Base-by-base conservation (phyloP, 2,329 filamentous ascomycete species). In the Trichoderma sp. region DNA sequence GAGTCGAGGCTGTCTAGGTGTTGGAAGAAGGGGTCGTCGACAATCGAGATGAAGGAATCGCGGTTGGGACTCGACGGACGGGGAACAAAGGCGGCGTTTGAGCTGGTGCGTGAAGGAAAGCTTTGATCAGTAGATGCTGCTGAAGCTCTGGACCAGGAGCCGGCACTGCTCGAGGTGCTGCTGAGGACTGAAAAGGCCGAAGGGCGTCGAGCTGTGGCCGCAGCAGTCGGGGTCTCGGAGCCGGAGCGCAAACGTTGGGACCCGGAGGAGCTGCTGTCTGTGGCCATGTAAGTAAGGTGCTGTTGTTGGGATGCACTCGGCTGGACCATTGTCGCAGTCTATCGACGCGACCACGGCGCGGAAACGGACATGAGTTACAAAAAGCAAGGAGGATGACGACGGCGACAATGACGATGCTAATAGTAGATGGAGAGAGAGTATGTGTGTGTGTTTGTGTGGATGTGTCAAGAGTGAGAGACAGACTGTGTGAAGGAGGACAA, bases 1-100 rank as follows among this genome's bases (percentile, higher is more conserved):
- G 79, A 77, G 77, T 84, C 80, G 74, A 85, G 84, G 74, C 82
- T 83, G 77, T 84, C 80, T 74, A 85, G 84, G 74, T 82, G 83
- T 75, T 84, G 83, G 80, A 87, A 86, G 78, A 88, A 87, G 34
- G 85, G 85, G 74, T 88, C 86, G 82, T 89, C 85, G 77, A 86
- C 80, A 73, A 88, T 86, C 72, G 86, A 88, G 65, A 83, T 79
- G 74, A 88, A 80, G 21, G 86, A 89, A 75, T 86, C 84, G 73
- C 85, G 83, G 75, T 80, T 79, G 66, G 75, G 73, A 56, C 79
- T 78, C 53, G 71, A 66, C 3, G 39, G 65, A 8, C 30, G 47
- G 32, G 60, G 21, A 11, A 63, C 12, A 56, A 58, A 60, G 30
- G 65, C 60, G 71, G 47, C 51, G 60, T 39, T 64, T n/a, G 65